phyloP scores from a whole-genome alignment of 2,329 filamentous ascomycete genomes.

The Microcyclospora pomicola region DNA sequence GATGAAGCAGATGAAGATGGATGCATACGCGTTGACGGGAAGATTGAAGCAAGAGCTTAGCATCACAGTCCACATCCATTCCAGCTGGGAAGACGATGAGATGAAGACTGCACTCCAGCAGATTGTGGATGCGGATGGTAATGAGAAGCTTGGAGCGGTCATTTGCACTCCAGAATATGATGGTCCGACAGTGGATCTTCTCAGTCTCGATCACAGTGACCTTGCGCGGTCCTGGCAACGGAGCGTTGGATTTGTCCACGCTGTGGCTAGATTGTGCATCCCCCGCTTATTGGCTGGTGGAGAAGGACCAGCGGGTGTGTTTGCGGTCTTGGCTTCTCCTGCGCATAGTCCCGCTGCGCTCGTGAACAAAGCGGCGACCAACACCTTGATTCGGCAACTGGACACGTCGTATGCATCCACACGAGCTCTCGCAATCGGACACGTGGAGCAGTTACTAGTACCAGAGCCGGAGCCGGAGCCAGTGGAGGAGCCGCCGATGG shows the following conservation, averaged over 20 bases:
- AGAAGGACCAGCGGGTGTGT: conserved; percentile 1
- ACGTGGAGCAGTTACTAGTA: conserved; percentile 4
- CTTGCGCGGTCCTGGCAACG: conserved; percentile 10
- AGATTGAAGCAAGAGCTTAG: conserved; percentile 13
- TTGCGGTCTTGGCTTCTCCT: conserved; percentile 1
- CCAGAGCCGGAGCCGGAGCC: conserved; percentile 4
- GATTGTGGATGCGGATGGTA: conserved; percentile 4
- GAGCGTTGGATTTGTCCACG: conserved; percentile 16
- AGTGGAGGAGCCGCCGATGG: conserved; percentile 3
- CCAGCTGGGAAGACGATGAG: conserved; percentile 8
- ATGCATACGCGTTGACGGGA: conserved; percentile 9
- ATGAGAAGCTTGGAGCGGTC: conserved; percentile 10
- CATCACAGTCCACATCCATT: conserved; percentile 9
- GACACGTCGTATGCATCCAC: neutral
- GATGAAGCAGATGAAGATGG: conserved; percentile 13
- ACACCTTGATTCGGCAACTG: conserved; percentile 3
- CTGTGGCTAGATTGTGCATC: conserved; percentile 6
- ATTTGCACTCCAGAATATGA: conserved; percentile 13
- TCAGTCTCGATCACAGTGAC: conserved; percentile 10
- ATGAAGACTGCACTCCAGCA: conserved; percentile 8
- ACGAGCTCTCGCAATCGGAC: conserved; percentile 1
- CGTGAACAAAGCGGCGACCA: conserved; percentile 3
- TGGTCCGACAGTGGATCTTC: conserved; percentile 7
- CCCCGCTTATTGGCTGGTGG: conserved; percentile 1
- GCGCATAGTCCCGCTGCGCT: neutral